A percentile compares a stretch with the other conserved stretches of the same genome.
Conservation (phyloP, 2,329 filamentous ascomycete species). For the Nemania bipapillata region DNA sequence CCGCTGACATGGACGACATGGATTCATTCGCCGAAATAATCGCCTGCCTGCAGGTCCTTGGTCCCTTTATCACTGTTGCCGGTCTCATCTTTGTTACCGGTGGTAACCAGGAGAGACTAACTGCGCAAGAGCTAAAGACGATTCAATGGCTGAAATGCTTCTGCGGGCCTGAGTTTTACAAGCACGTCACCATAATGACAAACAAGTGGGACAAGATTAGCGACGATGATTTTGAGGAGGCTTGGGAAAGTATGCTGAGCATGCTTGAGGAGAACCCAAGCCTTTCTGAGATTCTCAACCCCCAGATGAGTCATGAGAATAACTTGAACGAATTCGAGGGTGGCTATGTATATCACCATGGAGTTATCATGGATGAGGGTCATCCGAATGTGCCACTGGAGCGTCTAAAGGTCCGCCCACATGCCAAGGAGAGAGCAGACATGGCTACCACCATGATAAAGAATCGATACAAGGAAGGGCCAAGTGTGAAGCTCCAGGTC, state of each 20-base stretch:
- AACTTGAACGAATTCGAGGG: neutral
- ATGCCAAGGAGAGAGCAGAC: neutral
- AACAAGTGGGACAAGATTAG: constrained; percentile 14
- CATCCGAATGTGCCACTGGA: neutral
- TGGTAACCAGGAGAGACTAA: constrained; percentile 2
- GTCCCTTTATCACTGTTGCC: neutral
- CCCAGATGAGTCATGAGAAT: neutral
- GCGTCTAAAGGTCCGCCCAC: neutral
- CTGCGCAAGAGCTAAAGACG: neutral
- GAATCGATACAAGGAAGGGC: neutral
- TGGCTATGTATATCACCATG: constrained; percentile 9
- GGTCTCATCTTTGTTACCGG: constrained; percentile 3
- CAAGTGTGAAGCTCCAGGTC: neutral
- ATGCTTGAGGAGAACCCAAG: neutral
- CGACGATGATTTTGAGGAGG: constrained; percentile 8
- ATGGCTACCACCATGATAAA: neutral
- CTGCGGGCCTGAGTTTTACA: constrained; percentile 10
- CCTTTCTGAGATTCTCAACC: neutral
- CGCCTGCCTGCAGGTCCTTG: neutral
- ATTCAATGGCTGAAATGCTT: constrained; percentile 16
- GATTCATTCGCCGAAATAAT: constrained; percentile 8
- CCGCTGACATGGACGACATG: constrained; percentile 10
- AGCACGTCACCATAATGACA: constrained; percentile 2
- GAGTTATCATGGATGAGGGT: neutral
- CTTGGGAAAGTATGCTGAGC: constrained; percentile 5